Conservation (phyloP, 331 rosid genomes). For the Erythrophleum ivorense region DNA sequence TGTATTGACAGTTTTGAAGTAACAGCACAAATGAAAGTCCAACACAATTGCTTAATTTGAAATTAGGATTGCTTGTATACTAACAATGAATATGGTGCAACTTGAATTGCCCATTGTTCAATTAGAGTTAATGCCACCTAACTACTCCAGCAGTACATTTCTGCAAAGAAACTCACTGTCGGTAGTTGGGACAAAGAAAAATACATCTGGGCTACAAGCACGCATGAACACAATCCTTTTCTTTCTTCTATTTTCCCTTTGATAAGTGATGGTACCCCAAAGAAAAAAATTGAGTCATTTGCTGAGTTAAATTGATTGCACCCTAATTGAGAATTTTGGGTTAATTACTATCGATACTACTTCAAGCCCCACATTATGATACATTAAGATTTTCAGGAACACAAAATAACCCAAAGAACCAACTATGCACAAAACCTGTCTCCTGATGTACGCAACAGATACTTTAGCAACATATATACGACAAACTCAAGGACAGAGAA, state of each 20-base stretch:
- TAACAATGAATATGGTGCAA: background rate
- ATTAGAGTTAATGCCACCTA: background rate
- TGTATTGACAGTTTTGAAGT: background rate
- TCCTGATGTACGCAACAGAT: constrained; percentile 16
- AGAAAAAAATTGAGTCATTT: background rate
- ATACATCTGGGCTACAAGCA: background rate
- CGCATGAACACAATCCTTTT: background rate
- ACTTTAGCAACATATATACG: background rate
- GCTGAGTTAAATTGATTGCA: constrained; percentile 10
- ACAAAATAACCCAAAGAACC: background rate
- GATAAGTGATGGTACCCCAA: background rate
- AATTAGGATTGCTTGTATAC: background rate
- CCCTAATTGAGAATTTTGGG: background rate
- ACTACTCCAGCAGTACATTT: background rate
- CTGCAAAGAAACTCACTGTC: background rate
- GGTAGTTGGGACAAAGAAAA: background rate
- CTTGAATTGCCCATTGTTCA: constrained; percentile 2
- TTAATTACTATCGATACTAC: constrained; percentile 2
- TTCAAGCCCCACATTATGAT: background rate
- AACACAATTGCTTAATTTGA: background rate
- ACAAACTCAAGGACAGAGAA: constrained; percentile 24
- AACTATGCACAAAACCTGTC: background rate
- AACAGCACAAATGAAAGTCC: background rate
- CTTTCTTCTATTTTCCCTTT: background rate
- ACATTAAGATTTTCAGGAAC: constrained; percentile 13